Conservation (phyloP, 306 rosid species). For the Glycine soja region DNA sequence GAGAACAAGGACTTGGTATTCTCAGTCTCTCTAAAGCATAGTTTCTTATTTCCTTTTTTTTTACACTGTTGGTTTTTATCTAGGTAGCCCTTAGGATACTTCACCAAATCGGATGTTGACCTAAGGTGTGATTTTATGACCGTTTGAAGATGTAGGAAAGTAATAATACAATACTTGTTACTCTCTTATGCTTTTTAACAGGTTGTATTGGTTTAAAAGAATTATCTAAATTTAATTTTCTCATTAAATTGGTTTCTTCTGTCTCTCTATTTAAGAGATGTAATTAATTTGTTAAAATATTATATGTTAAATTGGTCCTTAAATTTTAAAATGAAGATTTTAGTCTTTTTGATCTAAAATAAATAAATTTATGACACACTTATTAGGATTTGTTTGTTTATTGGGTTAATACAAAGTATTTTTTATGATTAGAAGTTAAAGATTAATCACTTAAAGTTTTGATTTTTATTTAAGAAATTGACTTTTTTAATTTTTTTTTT, state of each 20-base stretch:
- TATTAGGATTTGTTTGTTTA: too few relatives aligned
- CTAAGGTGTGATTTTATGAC: slow-evolving; percentile 15
- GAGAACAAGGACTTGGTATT: slow-evolving; percentile 42
- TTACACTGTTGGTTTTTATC: neutral
- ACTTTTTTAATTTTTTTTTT: too few relatives aligned
- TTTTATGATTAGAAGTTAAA: too few relatives aligned
- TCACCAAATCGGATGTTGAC: slow-evolving; percentile 37
- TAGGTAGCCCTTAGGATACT: slow-evolving; percentile 40
- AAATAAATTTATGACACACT: too few relatives aligned
- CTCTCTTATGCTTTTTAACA: neutral
- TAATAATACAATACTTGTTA: neutral
- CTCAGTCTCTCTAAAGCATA: slow-evolving; percentile 8
- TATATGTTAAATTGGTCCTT: too few relatives aligned
- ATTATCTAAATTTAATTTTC: neutral
- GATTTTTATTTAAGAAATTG: too few relatives aligned
- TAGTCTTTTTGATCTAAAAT: too few relatives aligned
- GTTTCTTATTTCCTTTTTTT: slow-evolving; percentile 13
- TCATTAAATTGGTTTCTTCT: too few relatives aligned
- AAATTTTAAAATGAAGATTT: too few relatives aligned
- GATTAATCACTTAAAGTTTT: neutral
- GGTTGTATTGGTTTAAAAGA: neutral
- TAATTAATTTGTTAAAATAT: too few relatives aligned
- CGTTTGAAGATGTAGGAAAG: slow-evolving; percentile 2
- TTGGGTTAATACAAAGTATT: too few relatives aligned
- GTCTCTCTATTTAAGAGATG: too few relatives aligned